These are phyloP conservation scores for Penicillium sp. DNA, from an alignment of 2,329 filamentous ascomycete species.

Conservation along the genomic window DNA sequence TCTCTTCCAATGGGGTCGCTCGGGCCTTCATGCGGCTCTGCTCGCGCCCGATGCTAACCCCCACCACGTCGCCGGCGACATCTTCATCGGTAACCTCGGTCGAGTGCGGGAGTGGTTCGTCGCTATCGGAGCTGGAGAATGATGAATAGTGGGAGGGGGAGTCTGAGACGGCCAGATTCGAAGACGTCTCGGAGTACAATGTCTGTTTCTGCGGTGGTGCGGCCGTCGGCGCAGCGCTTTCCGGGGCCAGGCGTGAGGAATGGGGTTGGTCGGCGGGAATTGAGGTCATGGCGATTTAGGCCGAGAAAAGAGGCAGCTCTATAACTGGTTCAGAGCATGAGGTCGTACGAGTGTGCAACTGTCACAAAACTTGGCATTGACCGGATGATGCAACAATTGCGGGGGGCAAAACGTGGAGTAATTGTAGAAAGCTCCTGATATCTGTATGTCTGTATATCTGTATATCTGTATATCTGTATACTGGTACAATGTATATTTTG, in stretches of 20 bases:
- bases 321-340: slow-evolving; percentile 5
- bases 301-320: neutral
- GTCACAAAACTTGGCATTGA: neutral
- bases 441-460: neutral
- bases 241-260: neutral
- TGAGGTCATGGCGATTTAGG: neutral
- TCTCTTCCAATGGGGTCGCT: slow-evolving; percentile 51
- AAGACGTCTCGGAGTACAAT: slow-evolving; percentile 16
- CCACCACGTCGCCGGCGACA: slow-evolving; percentile 41
- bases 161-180: slow-evolving; percentile 12
- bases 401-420: neutral
- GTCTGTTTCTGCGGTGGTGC: slow-evolving; percentile 4
- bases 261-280: neutral
- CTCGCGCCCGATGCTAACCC: slow-evolving; percentile 50
- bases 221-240: neutral
- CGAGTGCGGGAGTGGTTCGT: slow-evolving; percentile 16
- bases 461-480: neutral
- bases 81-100: slow-evolving; percentile 26
- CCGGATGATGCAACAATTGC: slow-evolving; percentile 1
- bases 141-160: slow-evolving; percentile 18
- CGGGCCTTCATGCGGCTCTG: slow-evolving; percentile 51
- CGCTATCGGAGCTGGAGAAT: slow-evolving; percentile 29
- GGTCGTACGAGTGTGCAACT: slow-evolving; percentile 4
- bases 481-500: neutral
- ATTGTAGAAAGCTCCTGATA: neutral